A percentile compares a stretch with the other conserved stretches of the same genome.
Evolutionary conservation across 345 rosid species (phyloP).

Genomic region (Citropsis articulata): DNA sequence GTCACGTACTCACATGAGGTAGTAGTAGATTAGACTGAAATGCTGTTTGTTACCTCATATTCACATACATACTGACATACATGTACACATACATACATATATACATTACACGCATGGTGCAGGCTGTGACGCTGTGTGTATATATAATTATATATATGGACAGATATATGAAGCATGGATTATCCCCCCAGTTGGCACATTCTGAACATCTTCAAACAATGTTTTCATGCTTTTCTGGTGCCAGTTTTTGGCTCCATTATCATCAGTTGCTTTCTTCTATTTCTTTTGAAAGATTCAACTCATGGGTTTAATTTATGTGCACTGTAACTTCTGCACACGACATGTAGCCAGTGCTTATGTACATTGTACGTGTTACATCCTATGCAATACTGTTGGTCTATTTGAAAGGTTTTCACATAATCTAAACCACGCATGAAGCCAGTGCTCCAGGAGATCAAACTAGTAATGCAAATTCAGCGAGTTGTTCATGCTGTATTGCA

Average conservation of each 20-base stretch:
- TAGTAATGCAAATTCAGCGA: background rate
- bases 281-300: conserved; percentile 14
- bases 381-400: no score
- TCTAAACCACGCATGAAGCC: background rate
- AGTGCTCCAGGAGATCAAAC: no score
- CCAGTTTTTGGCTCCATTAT: conserved; percentile 10
- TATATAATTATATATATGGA: no score
- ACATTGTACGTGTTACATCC: no score
- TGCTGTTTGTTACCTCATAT: conserved; percentile 12
- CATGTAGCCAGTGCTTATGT: no score
- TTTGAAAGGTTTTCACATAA: background rate
- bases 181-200: conserved; percentile 20
- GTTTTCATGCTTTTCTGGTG: background rate
- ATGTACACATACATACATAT: background rate
- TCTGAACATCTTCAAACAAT: conserved; percentile 1
- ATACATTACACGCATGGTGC: background rate
- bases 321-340: background rate
- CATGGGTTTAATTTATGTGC: no score
- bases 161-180: background rate
- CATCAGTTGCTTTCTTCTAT: background rate
- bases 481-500: no score
- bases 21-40: background rate
- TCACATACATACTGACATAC: background rate
- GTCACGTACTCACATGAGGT: background rate
- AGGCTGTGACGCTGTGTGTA: no score